Base-by-base conservation (phyloP, 805 yeast species). In the Myxozyma sirexii region DNA sequence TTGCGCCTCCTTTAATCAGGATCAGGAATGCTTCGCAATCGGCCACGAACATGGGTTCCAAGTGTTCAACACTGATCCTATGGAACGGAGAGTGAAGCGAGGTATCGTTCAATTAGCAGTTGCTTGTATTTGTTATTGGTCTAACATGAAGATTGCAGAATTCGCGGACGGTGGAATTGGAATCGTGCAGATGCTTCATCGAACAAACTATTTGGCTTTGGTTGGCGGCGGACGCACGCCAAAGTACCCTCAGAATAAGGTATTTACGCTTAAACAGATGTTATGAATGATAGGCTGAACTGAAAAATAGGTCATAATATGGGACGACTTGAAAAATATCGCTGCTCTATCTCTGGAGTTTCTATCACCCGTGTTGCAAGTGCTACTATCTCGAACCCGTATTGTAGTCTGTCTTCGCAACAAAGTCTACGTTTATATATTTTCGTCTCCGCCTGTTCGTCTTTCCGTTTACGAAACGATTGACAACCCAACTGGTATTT, bases 201-300 rank as follows among this genome's bases (percentile, higher is more conserved):
- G 97, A 44, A 91, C 97, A 0, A 93, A 93, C 74, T 92, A 91
- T 71, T 79, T 93, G 54, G 97, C 93, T 0, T 75, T 94, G 44
- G 89, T 91, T 0, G 97, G 97, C 0, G 97, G 97, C 17, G 97
- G 97, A 1, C 79, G 81, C 63, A 80, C 80, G 59, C 97, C 97
- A 23, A 80, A 83, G 62, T 89, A 84, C 68, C 88, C 97, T 0
- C 79, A 83, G 66, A 90, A 89, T 74, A 88, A 88, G 71, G 68
- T 65, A 33, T 5, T 63, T 31, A 21, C 23, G 33, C 6, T 29
- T 35, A 23, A n/a, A 38, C 27, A 13, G 19, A 6, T 3, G 8
- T 26, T 15, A 17, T 15, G 17, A 1, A 12, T 24, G 29, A 21
- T 27, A 54, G 1, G 1, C 37, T 35, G 29, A 31, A 2, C 27